Evolutionary conservation across 225 moss, liverwort and hornwort genomes (phyloP), one percentile per base, ranked within the genome.

Genomic region (Pseudoscleropodium purum): DNA sequence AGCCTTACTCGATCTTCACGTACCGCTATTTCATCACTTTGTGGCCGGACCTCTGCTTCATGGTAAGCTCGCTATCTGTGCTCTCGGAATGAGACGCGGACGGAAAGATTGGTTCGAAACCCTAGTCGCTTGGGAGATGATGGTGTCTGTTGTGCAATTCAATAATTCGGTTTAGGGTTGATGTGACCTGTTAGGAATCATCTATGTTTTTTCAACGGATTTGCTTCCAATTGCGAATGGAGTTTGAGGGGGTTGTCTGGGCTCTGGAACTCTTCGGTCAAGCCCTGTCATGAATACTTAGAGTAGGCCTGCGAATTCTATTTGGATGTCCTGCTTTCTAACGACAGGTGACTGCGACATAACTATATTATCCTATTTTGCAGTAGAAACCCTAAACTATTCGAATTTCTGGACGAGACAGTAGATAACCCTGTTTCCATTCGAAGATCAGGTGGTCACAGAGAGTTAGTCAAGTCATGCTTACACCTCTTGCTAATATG

Each of bases 1-100:
- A 99, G 93, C 99, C 99, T 84, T 99, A 99, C 91, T 99, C 99
- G 12, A 99, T 99, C 88, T 99, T 97, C 94, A 97, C 99, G 5
- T 99, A 97, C 73, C 96, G 97, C 85, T 99, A 99, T 83, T 99
- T 99, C 93, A 97, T 99, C 87, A 97, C 97, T 18, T 92, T 96
- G 63, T 99, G 99, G 99, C 97, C 97, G 16, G 95, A 97, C 87
- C 97, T 99, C 84, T 99, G 99, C 84, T 99, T 97, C 91, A 96
- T 99, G 95, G 98, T 96, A 89, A 26, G 64, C 82, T 67, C 84
- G 20, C 60, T 54, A 24, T 66, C 87, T 87, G 36, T 60, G 33
- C 60, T 63, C 89, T 79, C 36, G 84, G 26, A 43, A 31, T 57
- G 33, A 27, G 23, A 30, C 8, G 26, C 10, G 30, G 84, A 52